phyloP scores from a whole-genome alignment of 176 grass and related monocot genomes.

The Themeda triandra region DNA sequence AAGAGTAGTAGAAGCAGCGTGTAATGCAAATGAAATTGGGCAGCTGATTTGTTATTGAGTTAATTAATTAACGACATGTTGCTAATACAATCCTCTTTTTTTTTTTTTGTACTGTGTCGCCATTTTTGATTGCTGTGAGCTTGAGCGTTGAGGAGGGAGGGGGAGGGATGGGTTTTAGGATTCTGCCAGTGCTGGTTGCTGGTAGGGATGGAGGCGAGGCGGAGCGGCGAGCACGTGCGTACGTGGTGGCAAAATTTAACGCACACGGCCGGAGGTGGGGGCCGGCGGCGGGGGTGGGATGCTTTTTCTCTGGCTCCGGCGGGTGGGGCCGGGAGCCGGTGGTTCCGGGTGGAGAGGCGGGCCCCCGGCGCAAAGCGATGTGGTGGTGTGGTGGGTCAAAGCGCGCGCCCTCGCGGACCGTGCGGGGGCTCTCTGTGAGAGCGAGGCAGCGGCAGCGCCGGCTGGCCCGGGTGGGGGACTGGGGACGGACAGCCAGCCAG shows the following conservation, averaged over 20 bases:
- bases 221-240: conserved; percentile 31
- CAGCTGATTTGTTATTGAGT: conserved; percentile 20
- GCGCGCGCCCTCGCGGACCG: conserved; percentile 22
- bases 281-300: background rate
- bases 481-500: background rate
- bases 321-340: background rate
- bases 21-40: background rate
- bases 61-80: background rate
- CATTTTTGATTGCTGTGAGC: background rate
- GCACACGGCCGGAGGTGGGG: conserved; percentile 27
- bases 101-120: no score
- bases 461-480: background rate
- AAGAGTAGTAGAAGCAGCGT: background rate
- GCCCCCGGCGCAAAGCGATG: conserved; percentile 6
- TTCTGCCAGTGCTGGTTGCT: background rate
- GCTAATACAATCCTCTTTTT: background rate
- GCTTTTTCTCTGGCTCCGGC: background rate
- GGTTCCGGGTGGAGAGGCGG: background rate
- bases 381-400: conserved; percentile 43
- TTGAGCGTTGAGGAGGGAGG: no score
- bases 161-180: background rate
- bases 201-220: background rate
- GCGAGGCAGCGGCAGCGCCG: no score
- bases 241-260: conserved; percentile 28
- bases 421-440: background rate